Evolutionary conservation across 2,329 filamentous ascomycete genomes (phyloP).

Genomic region (Xylariaceae sp.): DNA sequence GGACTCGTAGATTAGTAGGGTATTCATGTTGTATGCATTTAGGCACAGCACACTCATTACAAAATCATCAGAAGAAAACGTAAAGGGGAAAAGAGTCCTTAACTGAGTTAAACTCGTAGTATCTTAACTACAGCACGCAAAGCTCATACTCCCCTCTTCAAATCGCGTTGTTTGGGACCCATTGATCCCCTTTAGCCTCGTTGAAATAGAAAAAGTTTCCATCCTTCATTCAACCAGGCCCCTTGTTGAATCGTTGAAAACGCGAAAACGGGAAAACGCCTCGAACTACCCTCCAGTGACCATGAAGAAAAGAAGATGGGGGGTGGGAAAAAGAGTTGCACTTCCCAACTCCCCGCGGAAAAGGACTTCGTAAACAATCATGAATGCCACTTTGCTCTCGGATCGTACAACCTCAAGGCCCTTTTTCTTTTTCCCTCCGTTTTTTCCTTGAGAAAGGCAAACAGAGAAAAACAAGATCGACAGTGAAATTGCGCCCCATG

Average conservation of each 20-base stretch:
- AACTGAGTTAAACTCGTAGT: constrained; percentile 3
- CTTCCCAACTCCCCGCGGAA: neutral
- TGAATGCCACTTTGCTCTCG: constrained; percentile 9
- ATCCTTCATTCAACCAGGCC: no score
- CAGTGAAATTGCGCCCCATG: neutral
- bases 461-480: neutral
- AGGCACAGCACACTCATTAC: neutral
- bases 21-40: no score
- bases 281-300: neutral
- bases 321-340: neutral
- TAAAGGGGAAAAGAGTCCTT: constrained; percentile 2
- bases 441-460: neutral
- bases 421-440: neutral
- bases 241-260: no score
- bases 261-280: constrained; percentile 11
- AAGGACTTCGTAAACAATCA: constrained; percentile 18
- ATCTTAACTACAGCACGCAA: constrained; percentile 1
- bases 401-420: constrained; percentile 4
- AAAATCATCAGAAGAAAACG: neutral
- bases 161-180: neutral
- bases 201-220: no score
- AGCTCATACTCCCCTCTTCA: neutral
- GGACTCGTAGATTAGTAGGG: neutral
- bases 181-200: neutral
- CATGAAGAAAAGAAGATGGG: neutral